A percentile compares a stretch with the other conserved stretches of the same genome.
Evolutionary conservation across 257 asterid genomes (phyloP).

Genomic region (Solanum lycopersicoides): DNA sequence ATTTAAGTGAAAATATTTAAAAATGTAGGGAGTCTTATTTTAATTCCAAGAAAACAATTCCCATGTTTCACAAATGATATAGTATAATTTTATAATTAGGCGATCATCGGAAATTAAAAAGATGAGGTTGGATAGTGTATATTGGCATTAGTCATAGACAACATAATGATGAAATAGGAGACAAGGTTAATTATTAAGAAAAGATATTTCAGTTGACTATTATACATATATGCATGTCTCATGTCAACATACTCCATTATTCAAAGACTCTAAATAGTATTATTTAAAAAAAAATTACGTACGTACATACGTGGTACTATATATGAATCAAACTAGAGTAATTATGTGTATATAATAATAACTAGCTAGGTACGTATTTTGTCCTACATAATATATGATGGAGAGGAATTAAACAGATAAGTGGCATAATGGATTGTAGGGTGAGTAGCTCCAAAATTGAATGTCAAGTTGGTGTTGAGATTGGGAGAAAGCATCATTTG

Average conservation of each 20-base stretch:
- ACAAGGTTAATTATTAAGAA: neutral
- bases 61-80: neutral
- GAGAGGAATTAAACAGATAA: slow-evolving; percentile 36
- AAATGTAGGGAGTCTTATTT: neutral
- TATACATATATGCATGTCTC: neutral
- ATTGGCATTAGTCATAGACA: neutral
- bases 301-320: neutral
- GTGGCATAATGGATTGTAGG: slow-evolving; percentile 67
- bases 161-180: neutral
- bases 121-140: neutral
- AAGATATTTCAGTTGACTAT: slow-evolving; percentile 3
- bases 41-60: neutral
- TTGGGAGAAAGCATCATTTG: slow-evolving; percentile 3
- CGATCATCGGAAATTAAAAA: neutral
- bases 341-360: too few species aligned
- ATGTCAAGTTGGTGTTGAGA: slow-evolving; percentile 17
- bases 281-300: neutral
- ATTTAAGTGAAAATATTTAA: too few species aligned
- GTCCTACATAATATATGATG: neutral
- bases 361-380: too few species aligned
- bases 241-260: neutral
- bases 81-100: neutral
- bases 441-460: slow-evolving; percentile 62
- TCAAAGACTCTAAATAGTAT: neutral
- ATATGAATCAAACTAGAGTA: neutral